These are phyloP conservation scores for Ilyonectria sp. DNA, from an alignment of 2,329 filamentous ascomycete species.

Conservation along the genomic window DNA sequence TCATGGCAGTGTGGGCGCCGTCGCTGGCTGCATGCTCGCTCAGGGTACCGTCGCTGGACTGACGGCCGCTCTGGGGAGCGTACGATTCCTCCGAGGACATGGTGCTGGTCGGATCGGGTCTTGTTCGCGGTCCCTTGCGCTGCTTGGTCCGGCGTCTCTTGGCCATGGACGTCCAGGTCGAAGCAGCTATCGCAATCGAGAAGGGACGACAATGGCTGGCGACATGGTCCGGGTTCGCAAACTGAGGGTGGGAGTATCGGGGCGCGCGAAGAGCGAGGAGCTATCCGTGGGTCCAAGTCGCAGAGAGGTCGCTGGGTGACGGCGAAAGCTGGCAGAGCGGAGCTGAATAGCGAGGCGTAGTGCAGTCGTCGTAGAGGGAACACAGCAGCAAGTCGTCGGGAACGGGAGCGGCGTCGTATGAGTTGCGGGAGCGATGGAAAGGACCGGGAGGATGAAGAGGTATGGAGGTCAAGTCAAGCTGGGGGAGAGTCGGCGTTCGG, in stretches of 20 bases:
- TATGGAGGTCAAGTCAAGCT: not conserved
- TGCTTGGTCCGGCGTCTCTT: slow-evolving; percentile 51
- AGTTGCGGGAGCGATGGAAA: not conserved
- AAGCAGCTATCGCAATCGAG: slow-evolving; percentile 40
- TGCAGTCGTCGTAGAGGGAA: not conserved
- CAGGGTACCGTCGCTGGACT: slow-evolving; percentile 53
- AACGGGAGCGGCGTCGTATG: not conserved
- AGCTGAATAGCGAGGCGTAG: not conserved
- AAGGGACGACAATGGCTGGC: slow-evolving; percentile 32
- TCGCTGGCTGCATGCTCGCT: slow-evolving; percentile 53
- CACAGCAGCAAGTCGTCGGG: not conserved
- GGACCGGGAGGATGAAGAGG: not conserved
- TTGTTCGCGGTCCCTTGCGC: slow-evolving; percentile 44
- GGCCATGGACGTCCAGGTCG: slow-evolving; percentile 52
- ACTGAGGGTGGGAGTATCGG: slow-evolving; percentile 32
- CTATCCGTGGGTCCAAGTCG: slow-evolving; percentile 6
- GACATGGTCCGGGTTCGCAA: slow-evolving; percentile 41
- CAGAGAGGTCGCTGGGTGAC: slow-evolving; percentile 5
- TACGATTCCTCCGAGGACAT: slow-evolving; percentile 53
- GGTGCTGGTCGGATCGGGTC: slow-evolving; percentile 46
- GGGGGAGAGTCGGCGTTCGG: slow-evolving; percentile 7
- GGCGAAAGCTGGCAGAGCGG: not conserved
- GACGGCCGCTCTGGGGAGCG: slow-evolving; percentile 47
- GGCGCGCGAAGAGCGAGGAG: slow-evolving; percentile 35
- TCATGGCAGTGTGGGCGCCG: slow-evolving; percentile 55